Conservation (phyloP, 2,329 filamentous ascomycete genomes). For the Pseudogymnoascus sp. region DNA sequence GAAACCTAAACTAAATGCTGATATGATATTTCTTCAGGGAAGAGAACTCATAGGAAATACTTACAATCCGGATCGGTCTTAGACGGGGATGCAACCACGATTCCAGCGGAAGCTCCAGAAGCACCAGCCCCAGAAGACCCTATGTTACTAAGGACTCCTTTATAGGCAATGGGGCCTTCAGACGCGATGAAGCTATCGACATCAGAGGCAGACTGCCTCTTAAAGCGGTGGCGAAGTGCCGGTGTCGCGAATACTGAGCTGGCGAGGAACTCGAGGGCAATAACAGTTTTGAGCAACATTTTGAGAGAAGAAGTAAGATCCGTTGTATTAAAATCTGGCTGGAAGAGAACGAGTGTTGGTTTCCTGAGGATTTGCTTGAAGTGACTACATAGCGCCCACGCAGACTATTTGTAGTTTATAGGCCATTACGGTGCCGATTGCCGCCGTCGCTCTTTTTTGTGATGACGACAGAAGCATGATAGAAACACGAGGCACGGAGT, state of each 20-base stretch:
- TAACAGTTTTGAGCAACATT: not conserved
- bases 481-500: not conserved
- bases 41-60: not conserved
- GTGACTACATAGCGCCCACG: not conserved
- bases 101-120: constrained; percentile 30
- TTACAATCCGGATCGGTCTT: constrained; percentile 48
- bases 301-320: not conserved
- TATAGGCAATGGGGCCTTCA: not conserved
- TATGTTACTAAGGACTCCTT: constrained; percentile 1
- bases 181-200: not conserved
- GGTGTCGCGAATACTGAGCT: not conserved
- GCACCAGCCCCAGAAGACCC: not conserved
- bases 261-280: constrained; percentile 5
- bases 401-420: not conserved
- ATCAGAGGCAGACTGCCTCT: not conserved
- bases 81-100: constrained; percentile 52
- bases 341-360: not conserved
- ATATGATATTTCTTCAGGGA: not conserved
- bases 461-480: not conserved
- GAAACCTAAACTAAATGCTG: not conserved
- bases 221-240: not conserved
- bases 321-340: not conserved
- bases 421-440: not conserved
- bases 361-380: not conserved
- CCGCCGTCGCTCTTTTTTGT: not conserved